Evolutionary conservation across 2,329 filamentous ascomycete species (phyloP).

Genomic region (Plenodomus lindquistii): DNA sequence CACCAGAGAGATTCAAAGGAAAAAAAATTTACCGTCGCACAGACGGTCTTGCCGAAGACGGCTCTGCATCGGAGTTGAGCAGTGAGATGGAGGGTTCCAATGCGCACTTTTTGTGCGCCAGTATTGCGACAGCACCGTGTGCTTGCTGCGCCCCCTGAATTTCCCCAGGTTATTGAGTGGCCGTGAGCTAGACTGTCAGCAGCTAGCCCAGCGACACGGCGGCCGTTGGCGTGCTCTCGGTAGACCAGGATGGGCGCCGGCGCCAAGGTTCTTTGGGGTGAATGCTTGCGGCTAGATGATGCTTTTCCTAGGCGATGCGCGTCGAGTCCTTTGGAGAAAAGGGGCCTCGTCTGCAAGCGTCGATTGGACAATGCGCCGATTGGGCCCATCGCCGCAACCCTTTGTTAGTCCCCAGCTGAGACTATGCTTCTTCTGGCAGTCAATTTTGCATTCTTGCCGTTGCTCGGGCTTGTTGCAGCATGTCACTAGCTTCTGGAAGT

Average conservation of each 20-base stretch:
- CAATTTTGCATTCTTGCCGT: constrained; percentile 41
- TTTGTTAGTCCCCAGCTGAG: constrained; percentile 25
- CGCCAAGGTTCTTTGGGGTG: neutral
- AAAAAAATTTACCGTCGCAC: neutral
- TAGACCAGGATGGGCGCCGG: constrained; percentile 18
- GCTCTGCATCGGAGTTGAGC: too few relatives aligned
- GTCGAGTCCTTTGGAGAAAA: constrained; percentile 17
- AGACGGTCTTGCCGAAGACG: too few relatives aligned
- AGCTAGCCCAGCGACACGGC: constrained; percentile 23
- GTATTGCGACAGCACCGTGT: too few relatives aligned
- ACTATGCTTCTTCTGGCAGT: constrained; percentile 23
- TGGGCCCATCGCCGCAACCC: constrained; percentile 20
- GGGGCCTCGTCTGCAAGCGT: constrained; percentile 17
- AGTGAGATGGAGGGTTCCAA: too few relatives aligned
- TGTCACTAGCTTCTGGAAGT: constrained; percentile 17
- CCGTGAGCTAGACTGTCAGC: constrained; percentile 13
- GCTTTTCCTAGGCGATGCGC: constrained; percentile 11
- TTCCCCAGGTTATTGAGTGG: constrained; percentile 43
- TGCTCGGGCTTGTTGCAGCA: constrained; percentile 34
- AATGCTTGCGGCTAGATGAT: constrained; percentile 10
- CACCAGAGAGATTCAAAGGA: neutral
- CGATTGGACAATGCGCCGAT: constrained; percentile 23
- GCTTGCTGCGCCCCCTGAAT: constrained; percentile 31
- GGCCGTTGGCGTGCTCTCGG: constrained; percentile 26
- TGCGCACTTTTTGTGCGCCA: too few relatives aligned